phyloP scores from a whole-genome alignment of 2,329 filamentous ascomycete species.

The Furcasterigmium furcatum region DNA sequence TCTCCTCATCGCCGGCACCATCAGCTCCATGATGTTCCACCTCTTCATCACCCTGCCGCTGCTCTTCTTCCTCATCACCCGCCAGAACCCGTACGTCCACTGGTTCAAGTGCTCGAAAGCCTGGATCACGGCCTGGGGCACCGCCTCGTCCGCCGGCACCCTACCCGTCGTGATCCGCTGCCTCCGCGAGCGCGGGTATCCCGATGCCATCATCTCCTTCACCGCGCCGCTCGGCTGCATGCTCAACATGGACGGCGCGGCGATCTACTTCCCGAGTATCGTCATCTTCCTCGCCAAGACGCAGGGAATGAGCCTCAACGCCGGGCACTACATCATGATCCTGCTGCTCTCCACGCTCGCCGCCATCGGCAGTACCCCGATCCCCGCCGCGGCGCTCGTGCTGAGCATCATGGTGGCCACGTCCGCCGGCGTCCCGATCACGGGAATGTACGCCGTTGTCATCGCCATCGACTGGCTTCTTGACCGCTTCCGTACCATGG shows the following conservation, averaged over 20 bases:
- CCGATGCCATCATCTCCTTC: slow-evolving; percentile 41
- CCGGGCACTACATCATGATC: slow-evolving; percentile 45
- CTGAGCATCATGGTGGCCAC: slow-evolving; percentile 48
- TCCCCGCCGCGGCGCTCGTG: slow-evolving; percentile 49
- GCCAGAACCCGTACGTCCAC: slow-evolving; percentile 42
- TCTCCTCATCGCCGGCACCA: slow-evolving; percentile 42
- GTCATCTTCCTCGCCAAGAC: slow-evolving; percentile 50
- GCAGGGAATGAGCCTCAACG: slow-evolving; percentile 39
- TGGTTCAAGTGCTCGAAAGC: slow-evolving; percentile 47
- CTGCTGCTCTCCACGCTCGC: slow-evolving; percentile 45
- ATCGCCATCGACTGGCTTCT: slow-evolving; percentile 54
- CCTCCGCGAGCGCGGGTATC: slow-evolving; percentile 29
- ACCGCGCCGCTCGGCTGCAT: slow-evolving; percentile 42
- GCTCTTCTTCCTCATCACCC: slow-evolving; percentile 35
- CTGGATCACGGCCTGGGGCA: slow-evolving; percentile 53
- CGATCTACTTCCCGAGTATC: slow-evolving; percentile 52
- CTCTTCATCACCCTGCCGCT: slow-evolving; percentile 41
- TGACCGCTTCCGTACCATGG: slow-evolving; percentile 50
- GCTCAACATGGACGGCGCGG: slow-evolving; percentile 52
- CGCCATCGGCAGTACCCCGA: slow-evolving; percentile 51
- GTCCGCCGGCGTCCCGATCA: slow-evolving; percentile 39
- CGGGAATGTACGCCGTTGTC: slow-evolving; percentile 50
- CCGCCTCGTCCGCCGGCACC: slow-evolving; percentile 49
- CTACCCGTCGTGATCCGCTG: slow-evolving; percentile 44
- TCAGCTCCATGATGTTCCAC: slow-evolving; percentile 43